Conservation (phyloP, 352 stramenopile genomes). For the Pythium dissimile region DNA sequence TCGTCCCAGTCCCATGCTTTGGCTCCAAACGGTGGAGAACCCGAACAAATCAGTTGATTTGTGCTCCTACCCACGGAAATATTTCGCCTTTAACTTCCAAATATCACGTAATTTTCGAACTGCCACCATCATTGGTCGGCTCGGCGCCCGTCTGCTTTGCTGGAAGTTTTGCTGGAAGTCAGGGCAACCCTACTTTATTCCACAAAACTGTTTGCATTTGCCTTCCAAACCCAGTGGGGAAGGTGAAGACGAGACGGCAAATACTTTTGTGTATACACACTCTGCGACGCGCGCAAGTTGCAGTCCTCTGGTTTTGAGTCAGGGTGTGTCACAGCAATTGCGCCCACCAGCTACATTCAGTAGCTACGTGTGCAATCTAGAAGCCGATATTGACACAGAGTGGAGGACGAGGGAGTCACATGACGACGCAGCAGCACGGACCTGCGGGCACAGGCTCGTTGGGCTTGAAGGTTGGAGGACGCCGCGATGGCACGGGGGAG, state of each 20-base stretch:
- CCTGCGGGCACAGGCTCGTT: background rate
- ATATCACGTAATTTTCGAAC: background rate
- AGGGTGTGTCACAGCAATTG: slow-evolving; percentile 6
- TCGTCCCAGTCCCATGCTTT: slow-evolving; percentile 1
- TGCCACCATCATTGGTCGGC: background rate
- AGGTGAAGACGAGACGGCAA: slow-evolving; percentile 4
- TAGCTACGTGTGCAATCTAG: background rate
- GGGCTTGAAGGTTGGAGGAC: background rate
- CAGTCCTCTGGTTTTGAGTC: background rate
- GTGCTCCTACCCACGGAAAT: too few relatives aligned
- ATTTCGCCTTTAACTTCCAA: slow-evolving; percentile 2
- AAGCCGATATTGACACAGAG: background rate
- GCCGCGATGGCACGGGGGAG: slow-evolving; percentile 9
- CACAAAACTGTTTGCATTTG: slow-evolving; percentile 6
- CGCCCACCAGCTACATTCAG: background rate
- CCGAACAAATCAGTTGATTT: slow-evolving; percentile 5
- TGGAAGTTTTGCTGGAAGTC: background rate
- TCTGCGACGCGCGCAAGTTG: slow-evolving; percentile 16
- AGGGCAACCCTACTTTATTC: background rate
- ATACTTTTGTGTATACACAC: slow-evolving; percentile 9
- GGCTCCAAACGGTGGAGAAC: too few relatives aligned
- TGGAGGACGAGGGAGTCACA: slow-evolving; percentile 33
- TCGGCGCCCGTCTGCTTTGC: background rate
- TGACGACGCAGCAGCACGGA: slow-evolving; percentile 59
- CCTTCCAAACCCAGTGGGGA: too few relatives aligned